These are phyloP conservation scores for Lycium barbarum DNA, from an alignment of 257 asterid genomes.

Conservation along the genomic window DNA sequence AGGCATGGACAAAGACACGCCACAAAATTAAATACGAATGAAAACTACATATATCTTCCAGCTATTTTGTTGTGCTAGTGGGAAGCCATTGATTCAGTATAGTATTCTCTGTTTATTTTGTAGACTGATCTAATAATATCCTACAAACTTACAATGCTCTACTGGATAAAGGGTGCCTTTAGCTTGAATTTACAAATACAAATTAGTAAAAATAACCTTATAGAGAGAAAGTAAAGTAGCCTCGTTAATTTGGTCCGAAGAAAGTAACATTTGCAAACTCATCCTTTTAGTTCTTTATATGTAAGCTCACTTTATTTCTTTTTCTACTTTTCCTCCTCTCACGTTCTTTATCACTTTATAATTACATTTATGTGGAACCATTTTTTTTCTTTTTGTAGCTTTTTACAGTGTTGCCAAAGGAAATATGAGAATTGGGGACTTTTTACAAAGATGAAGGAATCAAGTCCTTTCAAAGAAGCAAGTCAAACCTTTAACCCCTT, in stretches of 20 bases:
- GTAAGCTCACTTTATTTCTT: constrained; percentile 31
- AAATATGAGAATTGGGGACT: background rate
- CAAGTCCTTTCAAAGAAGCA: constrained; percentile 39
- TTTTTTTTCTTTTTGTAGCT: constrained; percentile 2
- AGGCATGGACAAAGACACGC: too few species aligned
- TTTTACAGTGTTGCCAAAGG: background rate
- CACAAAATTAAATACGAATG: too few species aligned
- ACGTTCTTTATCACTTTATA: constrained; percentile 28
- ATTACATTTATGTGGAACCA: constrained; percentile 1
- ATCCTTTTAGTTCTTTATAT: constrained; percentile 23
- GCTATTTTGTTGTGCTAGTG: too few species aligned
- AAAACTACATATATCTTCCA: too few species aligned
- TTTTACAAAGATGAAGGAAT: constrained; percentile 28
- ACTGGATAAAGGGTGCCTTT: background rate
- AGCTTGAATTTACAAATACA: background rate
- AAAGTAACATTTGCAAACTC: constrained; percentile 22
- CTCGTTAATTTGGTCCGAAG: constrained; percentile 13
- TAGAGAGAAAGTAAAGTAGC: constrained; percentile 23
- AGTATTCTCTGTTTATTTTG: too few species aligned
- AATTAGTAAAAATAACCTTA: background rate
- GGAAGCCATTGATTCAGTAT: too few species aligned
- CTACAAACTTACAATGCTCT: background rate
- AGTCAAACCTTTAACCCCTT: constrained; percentile 44
- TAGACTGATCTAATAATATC: background rate
- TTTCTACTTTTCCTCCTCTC: constrained; percentile 26